Evolutionary conservation across 129 eudicot species (phyloP).

Genomic region (Pittosporum tobira): DNA sequence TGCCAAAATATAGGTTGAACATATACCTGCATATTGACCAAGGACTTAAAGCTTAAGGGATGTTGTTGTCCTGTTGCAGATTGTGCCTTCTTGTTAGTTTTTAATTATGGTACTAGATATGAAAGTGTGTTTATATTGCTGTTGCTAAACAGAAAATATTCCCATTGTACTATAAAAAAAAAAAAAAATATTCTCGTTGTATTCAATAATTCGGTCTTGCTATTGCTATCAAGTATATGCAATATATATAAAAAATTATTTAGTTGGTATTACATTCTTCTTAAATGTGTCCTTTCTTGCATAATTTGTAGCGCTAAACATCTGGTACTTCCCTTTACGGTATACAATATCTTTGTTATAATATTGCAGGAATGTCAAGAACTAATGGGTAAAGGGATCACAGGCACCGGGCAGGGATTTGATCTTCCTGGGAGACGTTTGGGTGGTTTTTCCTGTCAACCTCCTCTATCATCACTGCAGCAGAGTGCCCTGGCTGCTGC

Average conservation of each 20-base stretch:
- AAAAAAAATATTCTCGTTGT: too few relatives aligned
- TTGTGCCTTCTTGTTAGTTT: too few relatives aligned
- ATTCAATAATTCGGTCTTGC: not conserved
- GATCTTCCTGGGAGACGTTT: slow-evolving; percentile 75
- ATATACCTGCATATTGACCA: not conserved
- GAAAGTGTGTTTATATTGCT: not conserved
- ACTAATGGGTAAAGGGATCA: slow-evolving; percentile 68
- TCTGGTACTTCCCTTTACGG: not conserved
- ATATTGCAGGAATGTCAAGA: slow-evolving; percentile 79
- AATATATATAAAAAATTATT: not conserved
- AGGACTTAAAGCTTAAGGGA: not conserved
- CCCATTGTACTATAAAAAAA: too few relatives aligned
- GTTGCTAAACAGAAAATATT: too few relatives aligned
- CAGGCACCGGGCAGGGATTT: slow-evolving; percentile 75
- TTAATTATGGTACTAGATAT: not conserved
- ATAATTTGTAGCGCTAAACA: not conserved
- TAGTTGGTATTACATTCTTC: not conserved
- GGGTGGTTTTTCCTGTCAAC: slow-evolving; percentile 76
- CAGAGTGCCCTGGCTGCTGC: slow-evolving; percentile 77
- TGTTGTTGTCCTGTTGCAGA: too few relatives aligned
- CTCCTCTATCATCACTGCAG: slow-evolving; percentile 62
- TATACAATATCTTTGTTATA: not conserved
- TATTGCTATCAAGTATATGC: not conserved
- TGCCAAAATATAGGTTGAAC: not conserved
- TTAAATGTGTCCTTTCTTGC: not conserved